Base-by-base conservation (phyloP, 139 green algal species). In the Edaphochlamys debaryana region DNA sequence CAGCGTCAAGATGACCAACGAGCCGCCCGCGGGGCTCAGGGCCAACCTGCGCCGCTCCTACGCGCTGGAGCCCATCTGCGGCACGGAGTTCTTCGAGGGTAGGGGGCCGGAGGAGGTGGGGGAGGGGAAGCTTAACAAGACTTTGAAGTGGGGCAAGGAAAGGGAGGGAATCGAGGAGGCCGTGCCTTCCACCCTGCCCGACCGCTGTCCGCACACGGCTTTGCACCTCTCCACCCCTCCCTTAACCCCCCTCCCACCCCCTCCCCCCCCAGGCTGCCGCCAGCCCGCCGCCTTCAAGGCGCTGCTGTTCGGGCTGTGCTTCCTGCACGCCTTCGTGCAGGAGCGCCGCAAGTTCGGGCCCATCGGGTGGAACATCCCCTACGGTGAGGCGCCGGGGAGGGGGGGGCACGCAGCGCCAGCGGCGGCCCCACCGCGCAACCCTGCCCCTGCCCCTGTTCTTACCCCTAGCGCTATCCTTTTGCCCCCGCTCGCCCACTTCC, bases 291-390 rank as follows among this genome's bases (percentile, higher is more conserved):
- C 89, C n/a, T 94, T 95, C 89, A 95, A 95, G 91, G 48, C 77
- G 50, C 84, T 95, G 73, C 87, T 94, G 34, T 94, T 94, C 67
- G 90, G 91, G n/a, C 83, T 95, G 19, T 79, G 71, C 67, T 94
- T 93, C 87, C 72, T 95, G 58, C 92, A 95, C 71, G 92, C 90
- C 23, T 88, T 95, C 40, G 92, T 95, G 62, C 90, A 93, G 45
- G 90, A 96, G 82, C 88, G 93, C 20, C 80, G 89, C n/a, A 94
- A 93, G 84, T 96, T 94, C 80, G 93, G 93, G 25, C 92, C 93
- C n/a, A 93, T 96, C 60, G 93, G 93, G 11, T 96, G 91, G 89
- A 96, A 96, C 86, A 94, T 96, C 45, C 93, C 92, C 8, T 96
- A 96, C 67, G 90, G 84, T 88, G 48, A 32, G 75, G 17, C 8